Percentiles rank a stretch among this genome's conserved stretches.
phyloP scores from a whole-genome alignment of 2,329 filamentous ascomycete genomes.

The Phyllosticta capitalensis region DNA sequence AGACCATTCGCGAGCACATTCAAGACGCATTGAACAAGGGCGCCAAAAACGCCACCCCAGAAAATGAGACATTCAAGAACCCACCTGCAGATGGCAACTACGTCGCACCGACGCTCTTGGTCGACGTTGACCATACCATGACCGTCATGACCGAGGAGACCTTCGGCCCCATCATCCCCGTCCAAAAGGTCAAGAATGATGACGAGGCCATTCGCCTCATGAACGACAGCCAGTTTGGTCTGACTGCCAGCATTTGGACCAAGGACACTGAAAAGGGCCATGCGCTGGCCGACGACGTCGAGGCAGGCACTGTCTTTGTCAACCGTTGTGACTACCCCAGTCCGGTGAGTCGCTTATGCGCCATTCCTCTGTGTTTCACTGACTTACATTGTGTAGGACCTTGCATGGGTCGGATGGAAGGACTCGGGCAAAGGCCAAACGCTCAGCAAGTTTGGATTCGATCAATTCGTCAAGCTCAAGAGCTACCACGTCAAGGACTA shows the following conservation, averaged over 20 bases:
- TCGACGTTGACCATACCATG: slow-evolving; percentile 73
- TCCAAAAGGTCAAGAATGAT: slow-evolving; percentile 77
- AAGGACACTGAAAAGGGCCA: slow-evolving; percentile 71
- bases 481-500: slow-evolving; percentile 87
- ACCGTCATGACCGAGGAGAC: slow-evolving; percentile 87
- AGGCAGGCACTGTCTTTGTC: slow-evolving; percentile 92
- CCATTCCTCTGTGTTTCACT: slow-evolving; percentile 17
- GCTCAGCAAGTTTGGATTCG: slow-evolving; percentile 81
- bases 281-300: slow-evolving; percentile 67
- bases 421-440: slow-evolving; percentile 90
- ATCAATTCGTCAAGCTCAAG: slow-evolving; percentile 94
- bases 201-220: slow-evolving; percentile 74
- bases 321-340: slow-evolving; percentile 89
- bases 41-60: slow-evolving; percentile 73
- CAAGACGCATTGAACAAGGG: slow-evolving; percentile 75
- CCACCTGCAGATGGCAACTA: slow-evolving; percentile 76
- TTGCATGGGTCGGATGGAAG: slow-evolving; percentile 98
- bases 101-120: slow-evolving; percentile 75
- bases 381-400: slow-evolving; percentile 49
- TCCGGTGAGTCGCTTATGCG: slow-evolving; percentile 54
- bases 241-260: slow-evolving; percentile 97
- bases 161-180: slow-evolving; percentile 84
- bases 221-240: slow-evolving; percentile 90
- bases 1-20: slow-evolving; percentile 68
- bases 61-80: slow-evolving; percentile 65